Percentiles rank a stretch among this genome's conserved stretches.
phyloP scores from a whole-genome alignment of 2,329 filamentous ascomycete species.

The Cladosporium sp. region DNA sequence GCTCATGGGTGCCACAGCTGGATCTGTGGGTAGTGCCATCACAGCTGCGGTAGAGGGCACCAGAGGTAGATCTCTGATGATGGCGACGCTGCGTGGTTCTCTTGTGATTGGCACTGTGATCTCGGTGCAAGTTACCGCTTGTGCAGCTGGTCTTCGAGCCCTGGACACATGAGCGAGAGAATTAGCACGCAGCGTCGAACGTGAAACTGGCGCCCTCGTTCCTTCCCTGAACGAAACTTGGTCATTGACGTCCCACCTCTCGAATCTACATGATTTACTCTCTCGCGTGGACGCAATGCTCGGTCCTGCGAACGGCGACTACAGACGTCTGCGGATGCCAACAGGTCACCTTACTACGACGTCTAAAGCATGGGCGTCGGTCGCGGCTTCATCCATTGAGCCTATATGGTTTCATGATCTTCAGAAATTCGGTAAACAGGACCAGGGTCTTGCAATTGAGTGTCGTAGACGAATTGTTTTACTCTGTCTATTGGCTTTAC shows the following conservation, averaged over 20 bases:
- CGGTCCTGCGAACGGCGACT: too few species aligned
- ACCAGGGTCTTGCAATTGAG: neutral
- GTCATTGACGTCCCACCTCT: neutral
- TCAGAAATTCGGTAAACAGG: neutral
- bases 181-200: neutral
- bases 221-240: neutral
- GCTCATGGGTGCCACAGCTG: conserved; percentile 25
- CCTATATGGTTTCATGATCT: too few species aligned
- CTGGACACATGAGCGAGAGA: neutral
- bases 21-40: conserved; percentile 23
- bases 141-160: conserved; percentile 15
- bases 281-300: neutral
- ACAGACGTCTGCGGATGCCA: too few species aligned
- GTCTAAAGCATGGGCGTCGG: too few species aligned
- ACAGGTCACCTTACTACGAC: neutral
- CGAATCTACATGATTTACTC: neutral
- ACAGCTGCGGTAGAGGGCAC: conserved; percentile 23
- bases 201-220: neutral
- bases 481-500: neutral
- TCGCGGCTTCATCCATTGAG: too few species aligned
- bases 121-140: conserved; percentile 25
- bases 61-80: conserved; percentile 10
- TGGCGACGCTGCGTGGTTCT: conserved; percentile 19
- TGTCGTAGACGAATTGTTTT: neutral
- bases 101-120: conserved; percentile 26